phyloP scores from a whole-genome alignment of 495 filamentous ascomycete species.

The Hypoxylon subgilvum region DNA sequence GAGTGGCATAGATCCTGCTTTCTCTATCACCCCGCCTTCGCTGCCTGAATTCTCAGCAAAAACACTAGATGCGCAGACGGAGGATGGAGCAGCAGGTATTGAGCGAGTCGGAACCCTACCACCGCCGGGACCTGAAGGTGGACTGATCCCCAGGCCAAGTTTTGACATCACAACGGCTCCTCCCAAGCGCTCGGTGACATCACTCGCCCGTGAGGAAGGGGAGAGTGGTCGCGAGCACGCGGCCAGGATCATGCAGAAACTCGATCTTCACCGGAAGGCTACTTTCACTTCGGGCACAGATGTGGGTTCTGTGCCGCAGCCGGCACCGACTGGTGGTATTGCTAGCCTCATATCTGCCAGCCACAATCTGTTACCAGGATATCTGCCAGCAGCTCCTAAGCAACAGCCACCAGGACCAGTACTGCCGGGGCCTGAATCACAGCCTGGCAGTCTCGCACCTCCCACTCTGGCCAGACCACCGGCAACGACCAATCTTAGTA shows the following conservation, averaged over 20 bases:
- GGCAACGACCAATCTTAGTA: constrained; percentile 84
- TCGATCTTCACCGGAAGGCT: constrained; percentile 86
- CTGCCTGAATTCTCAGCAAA: constrained; percentile 89
- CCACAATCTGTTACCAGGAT: constrained; percentile 73
- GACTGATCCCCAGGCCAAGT: constrained; percentile 64
- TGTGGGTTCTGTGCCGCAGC: constrained; percentile 43
- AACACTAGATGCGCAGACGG: constrained; percentile 68
- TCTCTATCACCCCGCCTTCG: constrained; percentile 86
- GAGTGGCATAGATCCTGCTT: constrained; percentile 78
- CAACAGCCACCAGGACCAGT: constrained; percentile 30
- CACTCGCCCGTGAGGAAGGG: constrained; percentile 60
- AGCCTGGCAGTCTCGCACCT: constrained; percentile 75
- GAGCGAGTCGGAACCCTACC: constrained; percentile 63
- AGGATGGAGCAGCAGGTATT: constrained; percentile 43
- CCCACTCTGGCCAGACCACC: constrained; percentile 83
- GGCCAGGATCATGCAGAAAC: constrained; percentile 86
- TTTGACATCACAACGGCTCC: constrained; percentile 66
- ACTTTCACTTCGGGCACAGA: constrained; percentile 56
- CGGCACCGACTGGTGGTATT: constrained; percentile 68
- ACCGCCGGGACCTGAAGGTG: constrained; percentile 66
- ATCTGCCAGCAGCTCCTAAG: constrained; percentile 39
- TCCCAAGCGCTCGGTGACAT: constrained; percentile 56
- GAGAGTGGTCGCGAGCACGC: constrained; percentile 76
- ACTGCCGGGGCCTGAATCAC: constrained; percentile 41
- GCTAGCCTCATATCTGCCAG: constrained; percentile 86